Conservation (phyloP, 2,329 filamentous ascomycete genomes). For the Diplodia mutila region DNA sequence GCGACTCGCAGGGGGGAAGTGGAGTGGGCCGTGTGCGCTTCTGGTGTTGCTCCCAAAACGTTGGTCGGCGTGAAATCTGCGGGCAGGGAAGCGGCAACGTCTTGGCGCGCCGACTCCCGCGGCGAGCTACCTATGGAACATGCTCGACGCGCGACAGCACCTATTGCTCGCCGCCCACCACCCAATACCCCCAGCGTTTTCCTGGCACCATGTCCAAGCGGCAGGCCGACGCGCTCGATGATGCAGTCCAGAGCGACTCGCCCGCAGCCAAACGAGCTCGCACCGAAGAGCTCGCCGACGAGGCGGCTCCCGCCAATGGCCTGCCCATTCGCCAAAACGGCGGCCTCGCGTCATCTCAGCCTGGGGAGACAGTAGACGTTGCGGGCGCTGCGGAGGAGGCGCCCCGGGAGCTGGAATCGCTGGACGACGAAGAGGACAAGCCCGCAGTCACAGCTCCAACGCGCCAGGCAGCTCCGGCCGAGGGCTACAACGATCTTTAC, state of each 20-base stretch:
- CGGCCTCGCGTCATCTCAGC: neutral
- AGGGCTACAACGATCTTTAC: conserved; percentile 93
- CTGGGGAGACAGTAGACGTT: conserved; percentile 38
- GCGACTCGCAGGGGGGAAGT: conserved; percentile 18
- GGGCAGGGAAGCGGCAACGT: conserved; percentile 36
- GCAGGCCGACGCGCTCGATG: conserved; percentile 51
- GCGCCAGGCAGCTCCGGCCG: conserved; percentile 77
- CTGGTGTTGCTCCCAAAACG: conserved; percentile 23
- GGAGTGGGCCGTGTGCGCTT: conserved; percentile 23
- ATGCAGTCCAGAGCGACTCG: conserved; percentile 45
- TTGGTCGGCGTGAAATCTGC: conserved; percentile 26
- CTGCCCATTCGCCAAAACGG: conserved; percentile 25
- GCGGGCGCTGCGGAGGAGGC: conserved; percentile 41
- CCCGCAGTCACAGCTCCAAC: conserved; percentile 51
- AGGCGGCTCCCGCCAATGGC: conserved; percentile 31
- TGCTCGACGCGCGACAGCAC: neutral
- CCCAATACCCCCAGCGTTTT: neutral
- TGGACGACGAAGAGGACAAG: conserved; percentile 42
- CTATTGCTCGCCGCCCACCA: neutral
- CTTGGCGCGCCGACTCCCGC: conserved; percentile 25
- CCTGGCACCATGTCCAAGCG: conserved; percentile 49
- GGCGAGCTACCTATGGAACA: conserved; percentile 27
- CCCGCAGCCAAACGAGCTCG: conserved; percentile 53
- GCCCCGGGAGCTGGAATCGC: conserved; percentile 42
- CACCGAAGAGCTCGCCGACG: conserved; percentile 48